A percentile compares a stretch with the other conserved stretches of the same genome.
Evolutionary conservation across 2,329 filamentous ascomycete genomes (phyloP).

Genomic region (Penicillium nordicum): DNA sequence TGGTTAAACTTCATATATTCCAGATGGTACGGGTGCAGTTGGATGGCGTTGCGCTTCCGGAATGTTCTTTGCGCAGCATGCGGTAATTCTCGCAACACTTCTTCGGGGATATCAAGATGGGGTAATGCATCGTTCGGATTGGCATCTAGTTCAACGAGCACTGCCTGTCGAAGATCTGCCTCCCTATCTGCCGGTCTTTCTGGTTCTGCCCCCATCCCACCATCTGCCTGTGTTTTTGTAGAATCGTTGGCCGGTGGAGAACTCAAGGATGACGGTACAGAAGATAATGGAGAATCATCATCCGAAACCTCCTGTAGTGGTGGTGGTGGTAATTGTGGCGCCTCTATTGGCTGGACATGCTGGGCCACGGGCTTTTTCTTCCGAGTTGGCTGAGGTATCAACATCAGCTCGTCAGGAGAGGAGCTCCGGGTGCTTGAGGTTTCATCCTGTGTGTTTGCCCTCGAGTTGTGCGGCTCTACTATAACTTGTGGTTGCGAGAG

Average conservation of each 20-base stretch:
- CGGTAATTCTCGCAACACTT: constrained; percentile 25
- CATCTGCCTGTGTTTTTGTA: not conserved
- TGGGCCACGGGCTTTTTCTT: constrained; percentile 5
- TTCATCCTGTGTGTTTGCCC: not conserved
- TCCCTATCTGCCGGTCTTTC: not conserved
- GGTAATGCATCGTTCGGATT: constrained; percentile 17
- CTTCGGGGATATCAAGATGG: constrained; percentile 27
- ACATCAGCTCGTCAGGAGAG: constrained; percentile 39
- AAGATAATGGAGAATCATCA: constrained; percentile 37
- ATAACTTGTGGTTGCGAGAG: not conserved
- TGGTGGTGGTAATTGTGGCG: not conserved
- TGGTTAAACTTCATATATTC: constrained; percentile 46
- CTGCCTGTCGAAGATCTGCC: not conserved
- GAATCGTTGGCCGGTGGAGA: constrained; percentile 11
- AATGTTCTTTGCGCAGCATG: constrained; percentile 35
- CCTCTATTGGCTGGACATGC: constrained; percentile 5
- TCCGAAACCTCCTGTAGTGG: constrained; percentile 12
- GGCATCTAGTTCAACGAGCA: not conserved
- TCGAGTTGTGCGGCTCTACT: not conserved
- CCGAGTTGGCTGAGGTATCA: constrained; percentile 24
- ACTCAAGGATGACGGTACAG: constrained; percentile 31
- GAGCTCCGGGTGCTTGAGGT: constrained; percentile 19
- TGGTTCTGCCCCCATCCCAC: not conserved
- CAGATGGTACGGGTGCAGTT: constrained; percentile 48
- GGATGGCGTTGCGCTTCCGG: constrained; percentile 47